A percentile compares a stretch with the other conserved stretches of the same genome.
phyloP scores from a whole-genome alignment of 805 yeast genomes.

The Pichia cephalocereana region DNA sequence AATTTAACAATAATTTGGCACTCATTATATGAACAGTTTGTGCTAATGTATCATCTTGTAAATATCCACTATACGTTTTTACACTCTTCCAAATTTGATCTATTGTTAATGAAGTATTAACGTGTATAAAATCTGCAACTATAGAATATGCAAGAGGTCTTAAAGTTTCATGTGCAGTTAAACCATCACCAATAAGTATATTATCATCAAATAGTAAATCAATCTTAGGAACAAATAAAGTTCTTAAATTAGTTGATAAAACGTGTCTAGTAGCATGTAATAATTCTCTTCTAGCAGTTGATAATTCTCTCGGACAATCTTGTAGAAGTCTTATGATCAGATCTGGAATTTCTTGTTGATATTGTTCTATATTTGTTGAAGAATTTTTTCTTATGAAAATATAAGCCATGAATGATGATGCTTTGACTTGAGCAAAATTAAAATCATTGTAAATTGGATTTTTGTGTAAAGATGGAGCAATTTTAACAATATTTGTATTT shows the following conservation, averaged over 20 bases:
- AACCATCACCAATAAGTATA: conserved; percentile 84
- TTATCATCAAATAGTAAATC: conserved; percentile 79
- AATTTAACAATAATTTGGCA: conserved; percentile 77
- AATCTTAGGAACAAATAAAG: conserved; percentile 74
- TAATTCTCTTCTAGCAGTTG: conserved; percentile 85
- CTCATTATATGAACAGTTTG: conserved; percentile 94
- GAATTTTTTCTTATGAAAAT: conserved; percentile 81
- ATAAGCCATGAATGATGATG: conserved; percentile 90
- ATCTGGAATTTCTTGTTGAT: conserved; percentile 68
- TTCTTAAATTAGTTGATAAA: conserved; percentile 79
- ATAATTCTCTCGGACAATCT: conserved; percentile 91
- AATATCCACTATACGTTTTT: conserved; percentile 64
- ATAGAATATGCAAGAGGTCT: conserved; percentile 92
- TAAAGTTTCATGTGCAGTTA: conserved; percentile 82
- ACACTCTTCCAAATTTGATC: conserved; percentile 85
- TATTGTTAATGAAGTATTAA: conserved; percentile 71
- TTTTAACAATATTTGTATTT: conserved; percentile 56
- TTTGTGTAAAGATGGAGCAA: conserved; percentile 67
- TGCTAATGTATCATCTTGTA: conserved; percentile 75
- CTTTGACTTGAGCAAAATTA: conserved; percentile 87
- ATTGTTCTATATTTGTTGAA: conserved; percentile 48
- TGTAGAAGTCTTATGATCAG: conserved; percentile 76
- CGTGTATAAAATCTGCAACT: conserved; percentile 93
- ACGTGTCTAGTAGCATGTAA: conserved; percentile 93
- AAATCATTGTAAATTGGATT: conserved; percentile 80